Conservation (phyloP, 257 asterid species). For the Nemophila menziesii region DNA sequence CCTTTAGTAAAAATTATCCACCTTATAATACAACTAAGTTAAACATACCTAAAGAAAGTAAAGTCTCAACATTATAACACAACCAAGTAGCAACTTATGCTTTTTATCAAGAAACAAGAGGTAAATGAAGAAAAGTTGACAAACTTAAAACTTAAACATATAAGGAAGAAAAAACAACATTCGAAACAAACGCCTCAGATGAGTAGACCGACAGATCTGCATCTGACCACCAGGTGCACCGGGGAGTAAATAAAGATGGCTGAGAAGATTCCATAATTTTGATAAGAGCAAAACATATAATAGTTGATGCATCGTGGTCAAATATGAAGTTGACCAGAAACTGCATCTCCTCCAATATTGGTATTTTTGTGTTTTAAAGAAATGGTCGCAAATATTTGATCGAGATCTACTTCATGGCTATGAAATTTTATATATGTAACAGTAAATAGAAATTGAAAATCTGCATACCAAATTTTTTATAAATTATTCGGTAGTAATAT, state of each 20-base stretch:
- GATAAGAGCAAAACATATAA: slow-evolving; percentile 24
- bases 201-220: slow-evolving; percentile 55
- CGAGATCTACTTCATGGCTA: slow-evolving; percentile 75
- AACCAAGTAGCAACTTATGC: too few relatives aligned
- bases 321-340: too few relatives aligned
- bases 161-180: slow-evolving; percentile 15
- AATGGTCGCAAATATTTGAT: slow-evolving; percentile 58
- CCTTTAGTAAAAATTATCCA: too few relatives aligned
- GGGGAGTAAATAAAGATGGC: slow-evolving; percentile 8
- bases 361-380: slow-evolving; percentile 65
- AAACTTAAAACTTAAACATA: slow-evolving; percentile 16
- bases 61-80: too few relatives aligned
- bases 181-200: slow-evolving; percentile 59
- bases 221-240: slow-evolving; percentile 42
- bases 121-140: slow-evolving; percentile 6
- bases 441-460: slow-evolving; percentile 28
- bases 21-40: too few relatives aligned
- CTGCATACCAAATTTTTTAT: too few relatives aligned
- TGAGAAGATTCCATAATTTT: slow-evolving; percentile 11
- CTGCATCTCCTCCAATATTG: slow-evolving; percentile 30
- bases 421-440: slow-evolving; percentile 45
- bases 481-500: too few relatives aligned
- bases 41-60: too few relatives aligned
- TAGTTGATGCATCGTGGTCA: slow-evolving; percentile 11
- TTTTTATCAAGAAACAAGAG: too few relatives aligned